phyloP scores from a whole-genome alignment of 257 asterid genomes.

The Solanum phureja region DNA sequence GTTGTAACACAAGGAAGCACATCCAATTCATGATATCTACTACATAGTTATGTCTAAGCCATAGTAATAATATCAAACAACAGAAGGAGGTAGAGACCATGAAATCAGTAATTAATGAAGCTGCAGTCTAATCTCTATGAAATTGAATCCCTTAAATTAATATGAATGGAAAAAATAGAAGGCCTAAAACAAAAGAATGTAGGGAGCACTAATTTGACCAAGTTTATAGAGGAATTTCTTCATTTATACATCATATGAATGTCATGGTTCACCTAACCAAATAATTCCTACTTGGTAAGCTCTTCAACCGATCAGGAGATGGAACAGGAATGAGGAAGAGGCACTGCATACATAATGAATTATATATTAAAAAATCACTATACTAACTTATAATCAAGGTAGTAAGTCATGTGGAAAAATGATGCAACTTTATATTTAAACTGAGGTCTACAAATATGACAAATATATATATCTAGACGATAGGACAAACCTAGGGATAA shows the following conservation, averaged over 20 bases:
- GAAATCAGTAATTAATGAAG: not conserved
- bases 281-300: not conserved
- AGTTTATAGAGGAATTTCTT: not conserved
- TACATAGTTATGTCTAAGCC: not conserved
- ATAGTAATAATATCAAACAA: not conserved
- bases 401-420: not conserved
- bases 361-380: not conserved
- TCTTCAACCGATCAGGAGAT: not conserved
- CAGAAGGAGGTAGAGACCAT: not conserved
- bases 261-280: not conserved
- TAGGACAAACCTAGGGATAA: not conserved
- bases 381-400: not conserved
- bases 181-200: not conserved
- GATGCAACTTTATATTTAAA: not conserved
- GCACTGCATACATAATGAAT: not conserved
- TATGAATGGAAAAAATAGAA: not conserved
- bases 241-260: not conserved
- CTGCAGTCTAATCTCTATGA: not conserved
- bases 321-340: not conserved
- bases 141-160: not conserved
- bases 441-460: not conserved
- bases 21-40: not conserved
- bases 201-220: not conserved
- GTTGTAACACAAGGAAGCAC: not conserved
- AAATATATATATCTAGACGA: not conserved